Evolutionary conservation across 495 filamentous ascomycete species (phyloP).

Genomic region (Penicillium malachiteum): DNA sequence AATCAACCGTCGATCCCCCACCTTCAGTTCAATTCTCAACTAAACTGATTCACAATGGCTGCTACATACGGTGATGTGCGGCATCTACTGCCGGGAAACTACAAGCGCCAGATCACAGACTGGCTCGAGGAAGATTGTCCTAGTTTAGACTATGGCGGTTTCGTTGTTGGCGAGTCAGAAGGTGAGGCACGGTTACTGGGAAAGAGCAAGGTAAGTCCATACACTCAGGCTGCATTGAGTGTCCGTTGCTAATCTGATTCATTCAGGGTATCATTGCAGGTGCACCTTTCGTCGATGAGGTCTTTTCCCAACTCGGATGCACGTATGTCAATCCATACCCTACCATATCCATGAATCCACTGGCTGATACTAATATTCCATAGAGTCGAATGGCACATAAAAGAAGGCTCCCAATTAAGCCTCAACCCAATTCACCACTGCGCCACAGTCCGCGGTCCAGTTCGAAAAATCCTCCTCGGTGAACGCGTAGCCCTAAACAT

Average conservation of each 20-base stretch:
- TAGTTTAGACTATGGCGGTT: constrained; percentile 94
- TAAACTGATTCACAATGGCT: constrained; percentile 43
- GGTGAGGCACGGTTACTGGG: constrained; percentile 81
- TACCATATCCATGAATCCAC: not conserved
- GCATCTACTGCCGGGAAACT: constrained; percentile 79
- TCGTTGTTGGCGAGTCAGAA: constrained; percentile 80
- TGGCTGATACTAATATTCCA: not conserved
- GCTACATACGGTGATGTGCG: constrained; percentile 70
- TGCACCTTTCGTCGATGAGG: constrained; percentile 92
- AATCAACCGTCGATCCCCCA: constrained; percentile 11
- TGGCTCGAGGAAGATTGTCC: constrained; percentile 97
- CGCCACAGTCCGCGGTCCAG: constrained; percentile 85
- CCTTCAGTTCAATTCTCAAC: not conserved
- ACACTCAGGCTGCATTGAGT: no score
- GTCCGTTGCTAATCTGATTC: no score
- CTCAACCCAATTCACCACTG: constrained; percentile 54
- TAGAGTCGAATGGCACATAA: constrained; percentile 80
- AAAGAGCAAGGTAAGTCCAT: constrained; percentile 66
- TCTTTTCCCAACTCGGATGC: constrained; percentile 88
- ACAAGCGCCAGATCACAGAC: constrained; percentile 72
- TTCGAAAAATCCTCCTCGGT: constrained; percentile 81
- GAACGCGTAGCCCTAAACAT: constrained; percentile 92
- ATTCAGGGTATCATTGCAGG: constrained; percentile 80
- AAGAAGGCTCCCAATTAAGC: constrained; percentile 59
- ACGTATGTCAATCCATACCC: constrained; percentile 43